Percentiles rank a stretch among this genome's conserved stretches.
These are phyloP conservation scores for Actinomortierella wolfii DNA, from an alignment of 371 early-diverging fungal genomes.

Conservation along the genomic window DNA sequence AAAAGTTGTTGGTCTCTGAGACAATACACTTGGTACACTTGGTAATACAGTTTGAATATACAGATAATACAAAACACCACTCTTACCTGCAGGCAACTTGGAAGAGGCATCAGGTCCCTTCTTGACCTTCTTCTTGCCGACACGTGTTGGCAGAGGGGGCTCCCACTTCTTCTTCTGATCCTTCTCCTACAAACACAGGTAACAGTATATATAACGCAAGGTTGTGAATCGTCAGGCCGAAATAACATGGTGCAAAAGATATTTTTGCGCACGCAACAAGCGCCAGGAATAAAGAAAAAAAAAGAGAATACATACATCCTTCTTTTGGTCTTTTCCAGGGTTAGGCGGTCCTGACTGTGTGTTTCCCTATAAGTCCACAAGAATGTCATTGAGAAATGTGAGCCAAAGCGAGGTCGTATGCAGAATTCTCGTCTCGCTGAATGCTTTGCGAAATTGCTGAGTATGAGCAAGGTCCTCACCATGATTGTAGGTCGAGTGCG, in stretches of 20 bases:
- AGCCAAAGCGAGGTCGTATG: neutral
- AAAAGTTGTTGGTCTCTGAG: neutral
- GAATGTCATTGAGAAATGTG: neutral
- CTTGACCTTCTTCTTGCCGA: constrained; percentile 95
- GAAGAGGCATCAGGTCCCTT: constrained; percentile 93
- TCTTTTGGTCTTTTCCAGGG: constrained; percentile 63
- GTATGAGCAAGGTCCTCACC: neutral
- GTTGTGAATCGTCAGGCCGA: neutral
- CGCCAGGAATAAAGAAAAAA: neutral
- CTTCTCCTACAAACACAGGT: constrained; percentile 55
- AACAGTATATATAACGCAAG: neutral
- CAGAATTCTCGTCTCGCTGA: neutral
- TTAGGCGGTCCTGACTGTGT: constrained; percentile 75
- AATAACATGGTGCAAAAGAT: neutral
- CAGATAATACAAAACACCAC: constrained; percentile 5
- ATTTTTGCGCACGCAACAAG: neutral
- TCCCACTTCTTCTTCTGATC: constrained; percentile 98
- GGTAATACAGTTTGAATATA: neutral
- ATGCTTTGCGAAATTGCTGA: no score
- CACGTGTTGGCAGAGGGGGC: constrained; percentile 96
- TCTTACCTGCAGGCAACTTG: constrained; percentile 89
- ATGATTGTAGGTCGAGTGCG: neutral
- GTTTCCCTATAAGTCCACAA: constrained; percentile 63
- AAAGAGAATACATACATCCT: constrained; percentile 52
- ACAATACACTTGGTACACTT: neutral